Percentiles rank a stretch among this genome's conserved stretches.
Conservation (phyloP, 768 basidiomycete species). For the Russula compacta region DNA sequence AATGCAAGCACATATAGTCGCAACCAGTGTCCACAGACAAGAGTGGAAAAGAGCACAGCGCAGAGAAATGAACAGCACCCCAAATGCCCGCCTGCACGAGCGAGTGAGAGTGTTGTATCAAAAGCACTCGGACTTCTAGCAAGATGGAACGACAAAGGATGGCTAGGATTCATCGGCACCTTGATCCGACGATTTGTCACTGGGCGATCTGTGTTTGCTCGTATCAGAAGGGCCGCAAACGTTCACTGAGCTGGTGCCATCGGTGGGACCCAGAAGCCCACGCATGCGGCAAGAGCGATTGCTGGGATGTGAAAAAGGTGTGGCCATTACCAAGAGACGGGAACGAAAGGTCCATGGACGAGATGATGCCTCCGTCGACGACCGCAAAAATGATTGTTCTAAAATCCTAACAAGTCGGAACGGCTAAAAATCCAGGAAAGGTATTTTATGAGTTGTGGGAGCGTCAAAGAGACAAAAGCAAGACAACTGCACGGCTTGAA, state of each 20-base stretch:
- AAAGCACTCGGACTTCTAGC: neutral
- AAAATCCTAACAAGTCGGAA: neutral
- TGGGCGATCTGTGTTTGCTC: neutral
- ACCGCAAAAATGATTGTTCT: neutral
- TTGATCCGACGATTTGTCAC: neutral
- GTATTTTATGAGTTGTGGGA: neutral
- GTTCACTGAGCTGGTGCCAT: neutral
- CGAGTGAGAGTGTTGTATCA: neutral
- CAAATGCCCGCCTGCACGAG: neutral
- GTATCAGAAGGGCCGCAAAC: neutral
- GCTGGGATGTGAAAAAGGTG: neutral
- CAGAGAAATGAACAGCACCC: neutral
- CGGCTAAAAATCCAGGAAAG: conserved; percentile 11
- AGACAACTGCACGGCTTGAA: neutral
- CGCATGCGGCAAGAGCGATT: neutral
- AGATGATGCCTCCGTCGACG: neutral
- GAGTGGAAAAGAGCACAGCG: neutral
- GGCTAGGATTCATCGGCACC: neutral
- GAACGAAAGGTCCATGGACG: neutral
- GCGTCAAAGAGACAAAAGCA: neutral
- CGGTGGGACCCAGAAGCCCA: neutral
- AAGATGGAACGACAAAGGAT: neutral
- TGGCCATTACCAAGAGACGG: neutral
- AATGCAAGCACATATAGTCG: neutral
- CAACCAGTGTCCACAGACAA: neutral